Base-by-base conservation (phyloP, 805 yeast genomes). In the Saccharomyces cerevisiae region DNA sequence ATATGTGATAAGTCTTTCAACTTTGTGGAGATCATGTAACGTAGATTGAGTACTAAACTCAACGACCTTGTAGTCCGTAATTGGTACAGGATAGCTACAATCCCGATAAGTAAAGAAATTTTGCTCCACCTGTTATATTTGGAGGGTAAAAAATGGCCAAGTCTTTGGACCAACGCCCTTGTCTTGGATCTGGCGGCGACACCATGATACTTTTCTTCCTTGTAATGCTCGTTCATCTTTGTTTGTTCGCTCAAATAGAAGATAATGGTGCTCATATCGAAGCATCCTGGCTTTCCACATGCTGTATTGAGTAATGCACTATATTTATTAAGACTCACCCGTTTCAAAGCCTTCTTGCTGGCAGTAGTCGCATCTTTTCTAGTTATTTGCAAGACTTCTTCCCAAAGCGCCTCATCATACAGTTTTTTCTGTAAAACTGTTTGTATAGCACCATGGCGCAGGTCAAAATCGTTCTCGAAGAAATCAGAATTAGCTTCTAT, bases 361-460 rank as follows among this genome's bases (percentile, higher is more conserved):
- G 43, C 43, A 6, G 10, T 36, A 5, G 43, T 13, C 4, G 43
- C 17, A 36, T 36, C 22, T 22, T 36, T 10, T 10, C 43, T 36
- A 36, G 43, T 36, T 36, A 36, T 36, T 29, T 54, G 52, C 36
- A 65, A 36, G 13, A 63, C 55, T 14, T 51, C 57, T 6, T 49
- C 52, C 69, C 69, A 65, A 8, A 56, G 50, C n/a, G 53, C 21
- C 14, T 54, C 51, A 24, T 55, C 47, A n/a, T 51, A 27, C 1
- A 59, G 52, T 1, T 61, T 53, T 2, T 61, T 62, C 1, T 65
- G 60, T 24, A 72, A 63, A 2, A 70, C 71, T 36, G 74, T 72
- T 59, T 79, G 82, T 32, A 78, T 62, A 9, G 73, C 66, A 36
- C 75, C 82, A 49, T 65, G 67, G 13, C 62, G 61, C 14, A 69